Percentiles rank a stretch among this genome's conserved stretches.
Evolutionary conservation across 805 yeast species (phyloP).

Genomic region (Kuraishia ogatae): DNA sequence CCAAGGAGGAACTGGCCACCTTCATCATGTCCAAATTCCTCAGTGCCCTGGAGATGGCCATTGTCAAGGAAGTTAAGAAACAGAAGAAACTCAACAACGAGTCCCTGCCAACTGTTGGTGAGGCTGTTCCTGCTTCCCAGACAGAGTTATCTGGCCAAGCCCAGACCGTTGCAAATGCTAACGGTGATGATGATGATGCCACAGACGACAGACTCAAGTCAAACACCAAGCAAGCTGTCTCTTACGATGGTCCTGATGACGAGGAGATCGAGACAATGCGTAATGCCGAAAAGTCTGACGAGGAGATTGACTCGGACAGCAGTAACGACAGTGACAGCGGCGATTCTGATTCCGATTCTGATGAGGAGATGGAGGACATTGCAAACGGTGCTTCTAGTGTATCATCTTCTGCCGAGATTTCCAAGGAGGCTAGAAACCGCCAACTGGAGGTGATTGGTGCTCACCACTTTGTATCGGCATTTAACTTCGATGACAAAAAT

Average conservation of each 20-base stretch:
- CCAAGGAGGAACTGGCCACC: conserved; percentile 67
- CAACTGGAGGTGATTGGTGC: conserved; percentile 72
- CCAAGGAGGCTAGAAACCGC: conserved; percentile 69
- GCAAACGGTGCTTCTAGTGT: conserved; percentile 13
- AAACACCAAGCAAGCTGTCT: conserved; percentile 76
- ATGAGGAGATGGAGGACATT: conserved; percentile 24
- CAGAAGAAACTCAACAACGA: conserved; percentile 51
- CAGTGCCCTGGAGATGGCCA: conserved; percentile 58
- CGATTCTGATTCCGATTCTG: conserved; percentile 34
- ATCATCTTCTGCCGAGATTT: conserved; percentile 21
- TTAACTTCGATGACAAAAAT: conserved; percentile 79
- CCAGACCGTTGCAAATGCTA: conserved; percentile 17
- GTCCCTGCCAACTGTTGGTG: conserved; percentile 55
- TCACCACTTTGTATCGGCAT: conserved; percentile 66
- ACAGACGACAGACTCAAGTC: conserved; percentile 52
- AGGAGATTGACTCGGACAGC: conserved; percentile 43
- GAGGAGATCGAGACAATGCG: conserved; percentile 89
- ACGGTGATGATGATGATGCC: conserved; percentile 41
- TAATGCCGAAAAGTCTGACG: conserved; percentile 70
- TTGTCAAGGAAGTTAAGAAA: conserved; percentile 73
- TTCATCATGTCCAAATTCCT: conserved; percentile 63
- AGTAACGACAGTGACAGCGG: conserved; percentile 20
- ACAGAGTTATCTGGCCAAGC: conserved; percentile 29
- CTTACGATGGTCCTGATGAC: conserved; percentile 93
- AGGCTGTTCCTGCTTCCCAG: conserved; percentile 55